Evolutionary conservation across 257 asterid species (phyloP).

Genomic region (Eustoma russellianum): DNA sequence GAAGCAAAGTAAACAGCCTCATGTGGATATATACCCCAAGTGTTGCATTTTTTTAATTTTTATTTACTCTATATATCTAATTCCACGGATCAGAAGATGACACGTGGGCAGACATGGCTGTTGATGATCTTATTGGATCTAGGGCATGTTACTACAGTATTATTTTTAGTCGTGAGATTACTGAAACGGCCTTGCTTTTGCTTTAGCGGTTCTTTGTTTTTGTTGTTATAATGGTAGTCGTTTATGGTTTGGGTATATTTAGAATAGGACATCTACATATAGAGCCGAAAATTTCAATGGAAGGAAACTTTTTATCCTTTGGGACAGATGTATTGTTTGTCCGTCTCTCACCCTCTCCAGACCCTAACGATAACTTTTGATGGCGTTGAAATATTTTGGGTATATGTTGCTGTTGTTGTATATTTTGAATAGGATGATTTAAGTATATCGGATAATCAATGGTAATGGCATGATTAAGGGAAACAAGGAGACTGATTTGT

Average conservation of each 20-base stretch:
- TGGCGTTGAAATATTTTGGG: no score
- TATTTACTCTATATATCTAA: constrained; percentile 15
- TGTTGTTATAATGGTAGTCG: constrained; percentile 18
- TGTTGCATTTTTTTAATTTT: constrained; percentile 15
- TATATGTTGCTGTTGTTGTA: no score
- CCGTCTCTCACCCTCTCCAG: no score
- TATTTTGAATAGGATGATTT: constrained; percentile 27
- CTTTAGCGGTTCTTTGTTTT: constrained; percentile 15
- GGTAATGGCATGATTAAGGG: constrained; percentile 66
- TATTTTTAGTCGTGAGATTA: constrained; percentile 17
- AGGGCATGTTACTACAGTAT: constrained; percentile 59
- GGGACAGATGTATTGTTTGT: no score
- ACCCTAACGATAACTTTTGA: no score
- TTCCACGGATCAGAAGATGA: constrained; percentile 19
- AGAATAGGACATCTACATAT: no score
- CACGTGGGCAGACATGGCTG: constrained; percentile 48
- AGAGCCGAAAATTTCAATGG: no score
- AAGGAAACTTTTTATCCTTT: no score
- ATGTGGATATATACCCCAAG: constrained; percentile 40
- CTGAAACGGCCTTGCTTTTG: constrained; percentile 8
- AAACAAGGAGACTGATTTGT: constrained; percentile 41
- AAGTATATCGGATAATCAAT: constrained; percentile 6
- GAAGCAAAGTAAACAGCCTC: constrained; percentile 33
- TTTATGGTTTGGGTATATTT: constrained; percentile 14
- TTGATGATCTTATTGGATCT: constrained; percentile 59